phyloP scores from a whole-genome alignment of 805 yeast species.

The Torulaspora gathmanii region DNA sequence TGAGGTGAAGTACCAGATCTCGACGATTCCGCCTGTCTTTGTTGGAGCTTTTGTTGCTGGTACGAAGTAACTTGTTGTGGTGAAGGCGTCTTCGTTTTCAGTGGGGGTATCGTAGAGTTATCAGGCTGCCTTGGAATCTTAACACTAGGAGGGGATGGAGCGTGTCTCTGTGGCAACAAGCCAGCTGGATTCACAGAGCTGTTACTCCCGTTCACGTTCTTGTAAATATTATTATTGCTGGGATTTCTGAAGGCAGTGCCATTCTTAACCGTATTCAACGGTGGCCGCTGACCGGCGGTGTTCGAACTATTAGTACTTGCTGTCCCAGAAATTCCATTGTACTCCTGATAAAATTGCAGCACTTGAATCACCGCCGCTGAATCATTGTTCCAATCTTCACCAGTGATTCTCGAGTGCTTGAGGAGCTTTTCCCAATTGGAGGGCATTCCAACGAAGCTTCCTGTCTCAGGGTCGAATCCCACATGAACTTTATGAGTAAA shows the following conservation, averaged over 20 bases:
- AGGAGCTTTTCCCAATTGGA: constrained; percentile 86
- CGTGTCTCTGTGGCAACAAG: constrained; percentile 27
- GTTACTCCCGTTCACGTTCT: constrained; percentile 5
- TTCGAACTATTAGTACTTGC: constrained; percentile 7
- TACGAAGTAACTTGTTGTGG: constrained; percentile 10
- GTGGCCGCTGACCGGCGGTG: not conserved
- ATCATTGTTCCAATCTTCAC: constrained; percentile 85
- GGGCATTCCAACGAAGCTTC: constrained; percentile 90
- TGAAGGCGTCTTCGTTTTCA: constrained; percentile 9
- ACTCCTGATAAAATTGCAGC: constrained; percentile 66
- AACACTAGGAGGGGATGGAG: constrained; percentile 29
- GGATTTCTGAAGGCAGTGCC: constrained; percentile 5
- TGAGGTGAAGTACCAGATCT: constrained; percentile 5
- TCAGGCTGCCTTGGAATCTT: constrained; percentile 6
- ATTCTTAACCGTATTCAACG: constrained; percentile 4
- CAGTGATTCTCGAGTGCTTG: constrained; percentile 82
- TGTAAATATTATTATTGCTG: constrained; percentile 9
- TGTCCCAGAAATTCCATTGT: constrained; percentile 28
- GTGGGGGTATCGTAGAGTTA: constrained; percentile 3
- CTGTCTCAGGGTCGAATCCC: constrained; percentile 77
- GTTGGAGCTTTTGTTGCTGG: constrained; percentile 13
- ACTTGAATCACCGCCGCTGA: constrained; percentile 95
- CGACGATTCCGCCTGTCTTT: constrained; percentile 6
- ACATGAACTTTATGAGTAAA: constrained; percentile 92
- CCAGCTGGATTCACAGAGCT: constrained; percentile 17